Percentiles rank a stretch among this genome's conserved stretches.
phyloP scores from a whole-genome alignment of 495 filamentous ascomycete species.

The Chaetomidium leptoderma region DNA sequence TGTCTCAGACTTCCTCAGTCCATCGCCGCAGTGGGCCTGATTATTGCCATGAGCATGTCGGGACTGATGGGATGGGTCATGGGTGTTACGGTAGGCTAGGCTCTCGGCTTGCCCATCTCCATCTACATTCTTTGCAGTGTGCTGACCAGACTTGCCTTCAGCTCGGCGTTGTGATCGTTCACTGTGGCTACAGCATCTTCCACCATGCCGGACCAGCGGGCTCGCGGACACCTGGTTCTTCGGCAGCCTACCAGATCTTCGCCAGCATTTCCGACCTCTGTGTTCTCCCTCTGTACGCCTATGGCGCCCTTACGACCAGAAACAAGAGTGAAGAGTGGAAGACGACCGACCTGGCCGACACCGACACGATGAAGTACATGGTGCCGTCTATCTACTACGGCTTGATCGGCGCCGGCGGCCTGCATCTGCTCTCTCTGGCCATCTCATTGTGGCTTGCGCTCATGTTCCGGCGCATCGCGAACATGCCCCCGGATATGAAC shows the following conservation, averaged over 20 bases:
- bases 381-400: slow-evolving; percentile 59
- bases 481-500: slow-evolving; percentile 86
- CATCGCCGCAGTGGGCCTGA: slow-evolving; percentile 65
- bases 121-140: not conserved
- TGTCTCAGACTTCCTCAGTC: slow-evolving; percentile 59
- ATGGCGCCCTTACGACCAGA: slow-evolving; percentile 56
- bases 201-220: slow-evolving; percentile 66
- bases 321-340: slow-evolving; percentile 56
- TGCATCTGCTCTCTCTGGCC: slow-evolving; percentile 66
- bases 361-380: slow-evolving; percentile 49
- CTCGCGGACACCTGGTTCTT: slow-evolving; percentile 65
- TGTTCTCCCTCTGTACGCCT: slow-evolving; percentile 72
- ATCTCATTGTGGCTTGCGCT: slow-evolving; percentile 67
- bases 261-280: slow-evolving; percentile 65
- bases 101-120: no score
- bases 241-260: slow-evolving; percentile 81
- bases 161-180: slow-evolving; percentile 67
- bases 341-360: slow-evolving; percentile 51
- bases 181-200: slow-evolving; percentile 70
- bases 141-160: slow-evolving; percentile 12
- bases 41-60: slow-evolving; percentile 64
- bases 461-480: slow-evolving; percentile 73
- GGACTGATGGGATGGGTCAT: slow-evolving; percentile 66
- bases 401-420: slow-evolving; percentile 54
- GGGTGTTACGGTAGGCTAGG: slow-evolving; percentile 67